A percentile compares a stretch with the other conserved stretches of the same genome.
Conservation (phyloP, 2,329 filamentous ascomycete genomes). For the Colletotrichum truncatum region DNA sequence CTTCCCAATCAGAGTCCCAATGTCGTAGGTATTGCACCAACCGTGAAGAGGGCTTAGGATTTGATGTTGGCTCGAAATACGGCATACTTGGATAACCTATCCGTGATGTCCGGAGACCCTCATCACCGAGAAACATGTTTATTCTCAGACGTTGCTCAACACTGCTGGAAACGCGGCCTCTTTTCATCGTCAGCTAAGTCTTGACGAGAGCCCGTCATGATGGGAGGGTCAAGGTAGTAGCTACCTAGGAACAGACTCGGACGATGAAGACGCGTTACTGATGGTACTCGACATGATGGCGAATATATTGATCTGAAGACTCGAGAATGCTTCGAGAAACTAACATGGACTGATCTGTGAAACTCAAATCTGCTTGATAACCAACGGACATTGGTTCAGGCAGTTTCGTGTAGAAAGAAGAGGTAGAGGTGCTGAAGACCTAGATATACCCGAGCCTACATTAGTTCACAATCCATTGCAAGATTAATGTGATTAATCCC, state of each 20-base stretch:
- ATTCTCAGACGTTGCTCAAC: background rate
- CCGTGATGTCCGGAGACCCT: background rate
- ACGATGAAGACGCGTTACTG: background rate
- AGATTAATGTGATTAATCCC: no score
- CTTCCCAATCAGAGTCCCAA: background rate
- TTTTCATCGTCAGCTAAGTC: background rate
- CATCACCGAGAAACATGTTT: background rate
- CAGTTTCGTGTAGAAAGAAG: no score
- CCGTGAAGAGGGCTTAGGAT: fast-evolving
- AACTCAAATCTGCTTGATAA: no score
- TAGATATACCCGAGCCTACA: no score
- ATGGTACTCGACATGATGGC: background rate
- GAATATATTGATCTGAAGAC: no score
- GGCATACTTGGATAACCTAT: background rate
- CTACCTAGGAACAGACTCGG: background rate
- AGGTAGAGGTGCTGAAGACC: no score
- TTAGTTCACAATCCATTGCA: no score
- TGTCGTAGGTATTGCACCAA: background rate
- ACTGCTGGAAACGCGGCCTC: background rate
- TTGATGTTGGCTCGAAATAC: background rate
- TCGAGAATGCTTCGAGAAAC: no score
- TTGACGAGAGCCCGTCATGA: fast-evolving
- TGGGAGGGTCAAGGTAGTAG: background rate
- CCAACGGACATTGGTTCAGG: no score
- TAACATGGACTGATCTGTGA: no score